Base-by-base conservation (phyloP, 179 eudicot genomes). In the Heliamphora pulchella region DNA sequence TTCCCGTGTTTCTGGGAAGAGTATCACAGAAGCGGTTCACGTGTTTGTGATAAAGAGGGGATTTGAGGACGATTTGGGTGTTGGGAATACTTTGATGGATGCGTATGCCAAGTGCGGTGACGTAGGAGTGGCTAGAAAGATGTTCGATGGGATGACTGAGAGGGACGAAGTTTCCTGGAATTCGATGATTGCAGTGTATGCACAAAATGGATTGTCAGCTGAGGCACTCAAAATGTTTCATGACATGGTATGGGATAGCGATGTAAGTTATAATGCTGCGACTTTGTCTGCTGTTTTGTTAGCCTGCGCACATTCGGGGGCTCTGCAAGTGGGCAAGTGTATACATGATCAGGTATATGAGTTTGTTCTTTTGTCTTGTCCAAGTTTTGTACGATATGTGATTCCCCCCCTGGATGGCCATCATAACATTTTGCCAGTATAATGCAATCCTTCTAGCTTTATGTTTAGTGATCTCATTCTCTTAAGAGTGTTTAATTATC, bases 301-400 rank as follows among this genome's bases (percentile, higher is more conserved):
- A 87, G 95, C 93, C 58, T 91, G 91, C 87, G 91, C 93, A 66
- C 95, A 91, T 79, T 85, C 87, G 5, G 95, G 93, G 62, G 90
- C 91, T 81, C 79, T 91, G 80, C 76, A 82, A 71, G 78, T 71
- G 77, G 95, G 95, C 69, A 87, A 88, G 80, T 84, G 91, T 77
- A 84, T 91, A 53, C 95, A 91, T 80, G 82, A 91, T 80, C 89
- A 89, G 93, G 92, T 90, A 76, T 31, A 55, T 57, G 39, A 50
- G 9, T 61, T 13, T 13, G 14, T 48, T 53, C 9, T 50, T 17
- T 43, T 48, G 15, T 65, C 18, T 41, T 1, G 17, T 53, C 67
- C 15, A 39, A 5, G 8, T 54, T 6, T 7, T 50, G 0, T 43
- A 15, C 22, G 13, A 50, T 67, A 20, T 65, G 15, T 65, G 46